Base-by-base conservation (phyloP, 1,284 basidiomycete genomes). In the Ganoderma leucocontextum region DNA sequence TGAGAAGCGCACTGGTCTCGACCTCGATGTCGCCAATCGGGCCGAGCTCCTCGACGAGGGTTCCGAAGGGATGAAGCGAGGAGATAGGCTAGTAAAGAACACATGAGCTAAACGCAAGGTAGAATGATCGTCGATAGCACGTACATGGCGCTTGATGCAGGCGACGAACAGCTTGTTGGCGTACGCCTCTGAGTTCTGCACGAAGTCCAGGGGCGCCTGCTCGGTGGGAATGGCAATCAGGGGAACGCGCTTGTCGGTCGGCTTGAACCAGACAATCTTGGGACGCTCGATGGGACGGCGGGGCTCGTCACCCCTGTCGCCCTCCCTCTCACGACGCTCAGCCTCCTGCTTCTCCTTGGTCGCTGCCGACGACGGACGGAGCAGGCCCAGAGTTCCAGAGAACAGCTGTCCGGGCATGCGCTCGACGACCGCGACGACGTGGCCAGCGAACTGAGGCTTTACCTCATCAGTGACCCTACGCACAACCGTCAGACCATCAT, bases 241-340 rank as follows among this genome's bases (percentile, higher is more conserved):
- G 62, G 98, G 98, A 6, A 99, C 98, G 72, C 98, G 94, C 84
- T 99, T 99, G 86, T 99, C 97, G 44, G 97, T 98, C 2, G 98
- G 98, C 82, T 99, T 97, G 88, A 99, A 99, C 98, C 98, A 99
- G 64, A 99, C 96, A 75, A 99, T 99, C 87, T 98, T 99, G 73
- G 97, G 98, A 55, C 97, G 92, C 80, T 96, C 94, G 60, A 93
- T 89, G 8, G 91, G 88, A 52, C 92, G 89, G 72, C 91, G 87
- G 52, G 92, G 91, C 75, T 95, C 91, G 69, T 93, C 92, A 41
- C 90, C 94, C 68, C 91, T 89, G 78, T 97, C 95, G 63, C 96
- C 96, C 79, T 98, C 97, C 62, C 98, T 92, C 81, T 98, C 96
- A 65, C 96, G 91, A 58, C 97, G 90, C 81, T 99, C 98, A 53